Percentiles rank a stretch among this genome's conserved stretches.
phyloP scores from a whole-genome alignment of 2,329 filamentous ascomycete species.

The Arthrobotrys iridis region DNA sequence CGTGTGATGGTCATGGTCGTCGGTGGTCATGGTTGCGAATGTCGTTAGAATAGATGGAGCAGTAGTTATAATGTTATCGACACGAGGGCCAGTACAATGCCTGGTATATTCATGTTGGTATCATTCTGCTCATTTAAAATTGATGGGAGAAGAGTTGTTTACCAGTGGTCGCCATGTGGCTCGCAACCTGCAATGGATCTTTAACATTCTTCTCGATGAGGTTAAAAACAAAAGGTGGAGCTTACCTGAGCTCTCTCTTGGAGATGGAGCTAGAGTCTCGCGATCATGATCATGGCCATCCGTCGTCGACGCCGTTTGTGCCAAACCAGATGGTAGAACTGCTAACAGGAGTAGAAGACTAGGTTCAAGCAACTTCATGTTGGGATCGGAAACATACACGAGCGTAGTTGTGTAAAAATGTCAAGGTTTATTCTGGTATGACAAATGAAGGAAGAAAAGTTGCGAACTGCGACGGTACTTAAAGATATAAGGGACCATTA shows the following conservation, averaged over 20 bases:
- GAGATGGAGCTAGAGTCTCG: not conserved
- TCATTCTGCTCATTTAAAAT: not conserved
- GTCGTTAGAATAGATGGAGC: not conserved
- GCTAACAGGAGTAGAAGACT: not conserved
- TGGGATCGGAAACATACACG: not conserved
- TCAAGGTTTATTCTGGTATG: not conserved
- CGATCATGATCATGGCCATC: not conserved
- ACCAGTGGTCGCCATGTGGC: constrained; percentile 10
- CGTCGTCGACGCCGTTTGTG: not conserved
- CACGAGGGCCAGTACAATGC: constrained; percentile 13
- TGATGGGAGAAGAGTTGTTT: not conserved
- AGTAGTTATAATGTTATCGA: not conserved
- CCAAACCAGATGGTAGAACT: constrained; percentile 1
- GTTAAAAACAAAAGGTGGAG: not conserved
- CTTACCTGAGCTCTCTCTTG: constrained; percentile 9
- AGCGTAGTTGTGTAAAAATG: not conserved
- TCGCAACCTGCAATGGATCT: not conserved
- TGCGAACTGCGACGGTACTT: constrained; percentile 23
- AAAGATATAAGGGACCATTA: not conserved
- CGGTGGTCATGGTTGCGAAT: not conserved
- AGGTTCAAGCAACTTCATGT: constrained; percentile 1
- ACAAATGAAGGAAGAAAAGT: constrained; percentile 2
- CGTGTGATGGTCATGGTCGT: constrained; percentile 18
- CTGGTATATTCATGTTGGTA: not conserved
- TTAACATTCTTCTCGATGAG: not conserved